phyloP scores from a whole-genome alignment of 306 rosid genomes.

The Fagus crenata region DNA sequence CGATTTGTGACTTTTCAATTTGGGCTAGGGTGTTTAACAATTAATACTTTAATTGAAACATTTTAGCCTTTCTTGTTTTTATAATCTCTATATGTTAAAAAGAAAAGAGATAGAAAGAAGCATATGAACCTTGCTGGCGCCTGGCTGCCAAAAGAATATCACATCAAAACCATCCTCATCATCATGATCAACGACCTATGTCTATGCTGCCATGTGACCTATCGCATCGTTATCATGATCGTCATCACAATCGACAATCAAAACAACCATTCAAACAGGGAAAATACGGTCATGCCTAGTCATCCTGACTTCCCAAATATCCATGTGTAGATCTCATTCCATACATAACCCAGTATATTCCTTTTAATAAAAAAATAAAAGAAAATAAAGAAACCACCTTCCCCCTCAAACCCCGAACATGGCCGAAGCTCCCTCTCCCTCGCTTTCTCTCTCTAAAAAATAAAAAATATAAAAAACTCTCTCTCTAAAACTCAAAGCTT shows the following conservation, averaged over 20 bases:
- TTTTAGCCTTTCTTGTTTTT: background rate
- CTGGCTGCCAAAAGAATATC: background rate
- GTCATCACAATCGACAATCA: too few species aligned
- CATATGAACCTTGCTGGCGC: too few species aligned
- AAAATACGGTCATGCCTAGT: too few species aligned
- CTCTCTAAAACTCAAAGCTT: constrained; percentile 20
- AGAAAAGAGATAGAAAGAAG: background rate
- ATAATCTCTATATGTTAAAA: too few species aligned
- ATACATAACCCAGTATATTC: background rate
- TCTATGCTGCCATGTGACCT: background rate
- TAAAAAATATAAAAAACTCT: constrained; percentile 1
- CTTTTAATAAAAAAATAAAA: background rate
- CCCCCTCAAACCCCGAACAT: constrained; percentile 48
- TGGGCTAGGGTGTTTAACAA: background rate
- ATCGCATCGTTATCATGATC: too few species aligned
- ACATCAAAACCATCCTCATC: background rate
- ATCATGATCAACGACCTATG: background rate
- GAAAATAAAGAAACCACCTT: background rate
- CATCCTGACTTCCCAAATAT: background rate
- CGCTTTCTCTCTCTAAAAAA: constrained; percentile 33
- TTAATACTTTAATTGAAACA: background rate
- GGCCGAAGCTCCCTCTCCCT: constrained; percentile 42
- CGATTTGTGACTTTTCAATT: background rate
- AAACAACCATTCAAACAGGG: too few species aligned
- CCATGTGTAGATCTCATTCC: background rate